Conservation (phyloP, 805 yeast species). For the Pichia nanzhaoensis region DNA sequence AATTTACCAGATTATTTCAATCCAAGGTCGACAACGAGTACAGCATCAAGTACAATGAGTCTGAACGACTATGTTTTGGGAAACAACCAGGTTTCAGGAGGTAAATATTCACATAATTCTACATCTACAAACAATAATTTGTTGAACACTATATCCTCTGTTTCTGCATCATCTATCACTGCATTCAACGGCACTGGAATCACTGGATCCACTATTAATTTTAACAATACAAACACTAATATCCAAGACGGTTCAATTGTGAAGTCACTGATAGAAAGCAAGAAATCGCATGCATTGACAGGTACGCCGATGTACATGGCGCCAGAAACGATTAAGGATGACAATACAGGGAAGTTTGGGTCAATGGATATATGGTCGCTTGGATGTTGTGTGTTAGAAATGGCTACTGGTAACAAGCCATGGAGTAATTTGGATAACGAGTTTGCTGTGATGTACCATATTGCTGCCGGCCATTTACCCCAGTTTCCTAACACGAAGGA, state of each 20-base stretch:
- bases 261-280: slow-evolving; percentile 7
- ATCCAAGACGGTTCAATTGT: not conserved
- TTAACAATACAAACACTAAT: not conserved
- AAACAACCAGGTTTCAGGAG: not conserved
- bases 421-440: slow-evolving; percentile 96
- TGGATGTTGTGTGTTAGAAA: slow-evolving; percentile 92
- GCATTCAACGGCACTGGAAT: not conserved
- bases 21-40: slow-evolving; percentile 1
- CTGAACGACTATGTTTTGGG: not conserved
- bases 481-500: slow-evolving; percentile 76
- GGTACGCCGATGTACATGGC: slow-evolving; percentile 99
- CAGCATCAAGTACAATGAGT: slow-evolving; percentile 2
- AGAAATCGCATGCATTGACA: slow-evolving; percentile 41
- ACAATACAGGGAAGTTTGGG: slow-evolving; percentile 51
- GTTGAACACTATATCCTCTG: not conserved
- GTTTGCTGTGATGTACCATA: slow-evolving; percentile 98
- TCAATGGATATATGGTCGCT: slow-evolving; percentile 90
- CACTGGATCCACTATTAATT: not conserved
- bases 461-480: slow-evolving; percentile 92
- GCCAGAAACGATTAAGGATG: slow-evolving; percentile 90
- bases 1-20: not conserved
- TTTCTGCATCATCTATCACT: slow-evolving; percentile 4
- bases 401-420: slow-evolving; percentile 95
- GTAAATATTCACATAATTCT: no score
- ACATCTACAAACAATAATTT: slow-evolving; percentile 1